These are phyloP conservation scores for Aspergillus candidus DNA, from an alignment of 2,329 filamentous ascomycete genomes.

Conservation along the genomic window DNA sequence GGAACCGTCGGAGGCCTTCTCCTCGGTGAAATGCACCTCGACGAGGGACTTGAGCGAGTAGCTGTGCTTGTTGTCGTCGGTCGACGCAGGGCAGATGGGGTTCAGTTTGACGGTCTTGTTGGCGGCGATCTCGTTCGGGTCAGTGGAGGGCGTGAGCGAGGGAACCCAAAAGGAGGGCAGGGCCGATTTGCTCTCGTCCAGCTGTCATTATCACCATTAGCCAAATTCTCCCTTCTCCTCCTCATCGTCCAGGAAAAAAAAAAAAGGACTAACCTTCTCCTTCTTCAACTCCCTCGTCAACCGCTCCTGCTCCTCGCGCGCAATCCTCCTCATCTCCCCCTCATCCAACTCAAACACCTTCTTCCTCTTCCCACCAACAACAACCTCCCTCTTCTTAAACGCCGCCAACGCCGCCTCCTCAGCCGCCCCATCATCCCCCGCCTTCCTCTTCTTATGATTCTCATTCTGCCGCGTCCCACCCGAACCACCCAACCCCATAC, in stretches of 20 bases:
- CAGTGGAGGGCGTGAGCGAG: slow-evolving; percentile 65
- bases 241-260: too few relatives aligned
- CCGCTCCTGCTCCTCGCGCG: slow-evolving; percentile 62
- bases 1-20: slow-evolving; percentile 49
- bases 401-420: slow-evolving; percentile 23
- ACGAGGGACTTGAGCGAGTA: slow-evolving; percentile 76
- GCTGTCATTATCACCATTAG: slow-evolving; percentile 16
- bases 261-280: too few relatives aligned
- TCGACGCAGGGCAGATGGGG: slow-evolving; percentile 72
- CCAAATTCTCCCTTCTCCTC: too few relatives aligned
- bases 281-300: slow-evolving; percentile 64
- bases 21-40: slow-evolving; percentile 69
- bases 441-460: slow-evolving; percentile 25
- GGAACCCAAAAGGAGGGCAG: slow-evolving; percentile 93
- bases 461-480: slow-evolving; percentile 3
- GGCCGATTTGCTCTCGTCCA: slow-evolving; percentile 56
- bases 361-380: slow-evolving; percentile 51
- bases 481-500: slow-evolving; percentile 54
- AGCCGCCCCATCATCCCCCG: slow-evolving; percentile 17
- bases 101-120: slow-evolving; percentile 59
- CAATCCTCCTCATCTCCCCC: slow-evolving; percentile 66
- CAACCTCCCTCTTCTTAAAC: slow-evolving; percentile 37
- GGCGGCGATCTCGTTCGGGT: slow-evolving; percentile 50
- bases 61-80: slow-evolving; percentile 59
- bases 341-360: slow-evolving; percentile 77